Percentiles rank a stretch among this genome's conserved stretches.
These are phyloP conservation scores for Dalbergia cultrata DNA, from an alignment of 306 rosid species.

Conservation along the genomic window DNA sequence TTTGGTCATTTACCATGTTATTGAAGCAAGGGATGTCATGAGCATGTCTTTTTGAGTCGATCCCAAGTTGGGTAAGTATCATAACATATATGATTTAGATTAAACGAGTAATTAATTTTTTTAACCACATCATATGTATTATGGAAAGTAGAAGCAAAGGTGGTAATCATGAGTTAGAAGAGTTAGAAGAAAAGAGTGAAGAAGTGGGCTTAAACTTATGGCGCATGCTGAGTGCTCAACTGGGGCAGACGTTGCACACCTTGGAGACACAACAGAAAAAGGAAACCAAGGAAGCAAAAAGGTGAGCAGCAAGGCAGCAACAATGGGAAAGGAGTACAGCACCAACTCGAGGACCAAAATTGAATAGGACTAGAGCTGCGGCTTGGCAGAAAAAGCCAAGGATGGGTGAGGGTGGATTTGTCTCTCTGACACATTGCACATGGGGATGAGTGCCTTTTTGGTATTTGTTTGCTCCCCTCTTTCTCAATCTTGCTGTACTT, in stretches of 20 bases:
- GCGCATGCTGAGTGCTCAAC: constrained; percentile 33
- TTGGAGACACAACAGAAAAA: constrained; percentile 14
- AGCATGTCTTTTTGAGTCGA: no score
- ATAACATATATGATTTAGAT: no score
- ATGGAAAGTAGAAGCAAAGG: constrained; percentile 2
- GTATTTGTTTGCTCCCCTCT: not conserved
- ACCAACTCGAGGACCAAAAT: constrained; percentile 36
- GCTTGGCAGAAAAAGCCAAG: not conserved
- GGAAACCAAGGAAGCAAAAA: not conserved
- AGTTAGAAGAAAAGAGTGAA: no score
- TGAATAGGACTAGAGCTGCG: constrained; percentile 39
- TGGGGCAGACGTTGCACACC: constrained; percentile 38
- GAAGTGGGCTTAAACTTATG: not conserved
- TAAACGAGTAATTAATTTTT: no score
- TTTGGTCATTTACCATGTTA: no score
- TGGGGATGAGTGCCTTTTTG: constrained; percentile 46
- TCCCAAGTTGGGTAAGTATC: no score
- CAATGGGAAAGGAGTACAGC: constrained; percentile 4
- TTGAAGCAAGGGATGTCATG: no score
- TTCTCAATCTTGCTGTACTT: not conserved
- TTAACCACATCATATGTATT: no score
- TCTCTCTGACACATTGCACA: constrained; percentile 26
- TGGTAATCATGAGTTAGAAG: not conserved
- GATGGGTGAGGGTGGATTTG: constrained; percentile 13
- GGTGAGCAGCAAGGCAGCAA: not conserved